phyloP scores from a whole-genome alignment of 2,329 filamentous ascomycete species.

The Phaeosphaeriaceae sp. region DNA sequence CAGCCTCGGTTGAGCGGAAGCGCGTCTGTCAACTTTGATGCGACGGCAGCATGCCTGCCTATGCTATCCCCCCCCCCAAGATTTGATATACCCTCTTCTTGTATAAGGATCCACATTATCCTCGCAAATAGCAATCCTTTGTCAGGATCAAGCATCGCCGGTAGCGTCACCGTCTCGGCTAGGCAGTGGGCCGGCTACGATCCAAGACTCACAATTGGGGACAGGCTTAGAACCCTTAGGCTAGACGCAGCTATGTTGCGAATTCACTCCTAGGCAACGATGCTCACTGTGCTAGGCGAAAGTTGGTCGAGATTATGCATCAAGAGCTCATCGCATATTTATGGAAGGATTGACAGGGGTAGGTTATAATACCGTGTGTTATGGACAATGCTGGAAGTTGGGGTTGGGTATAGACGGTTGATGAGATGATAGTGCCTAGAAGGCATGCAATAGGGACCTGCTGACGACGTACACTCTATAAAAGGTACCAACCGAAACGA shows the following conservation, averaged over 20 bases:
- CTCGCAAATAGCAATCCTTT: conserved; percentile 7
- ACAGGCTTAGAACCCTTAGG: conserved; percentile 7
- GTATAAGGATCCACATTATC: conserved; percentile 3
- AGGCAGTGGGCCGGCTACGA: conserved; percentile 11
- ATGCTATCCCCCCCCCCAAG: conserved; percentile 11
- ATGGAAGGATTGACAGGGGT: conserved; percentile 19
- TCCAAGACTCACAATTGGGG: conserved; percentile 18
- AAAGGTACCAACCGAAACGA: conserved; percentile 1
- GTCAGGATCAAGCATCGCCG: conserved; percentile 15
- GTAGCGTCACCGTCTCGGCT: conserved; percentile 15
- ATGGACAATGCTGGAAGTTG: background rate
- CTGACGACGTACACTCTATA: conserved; percentile 4
- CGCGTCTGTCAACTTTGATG: conserved; percentile 8
- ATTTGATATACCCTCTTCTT: conserved; percentile 9
- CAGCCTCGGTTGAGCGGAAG: conserved; percentile 20
- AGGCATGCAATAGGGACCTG: conserved; percentile 3
- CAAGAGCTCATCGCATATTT: conserved; percentile 13
- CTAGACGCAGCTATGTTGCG: conserved; percentile 13
- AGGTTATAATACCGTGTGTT: background rate
- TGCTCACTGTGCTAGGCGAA: conserved; percentile 11
- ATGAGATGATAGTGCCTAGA: conserved; percentile 1
- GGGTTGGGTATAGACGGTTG: conserved; percentile 1
- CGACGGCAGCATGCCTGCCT: conserved; percentile 8
- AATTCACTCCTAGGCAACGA: conserved; percentile 7
- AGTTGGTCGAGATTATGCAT: conserved; percentile 27